Evolutionary conservation across 441 rosid genomes (phyloP).

Genomic region (Monsonia emarginata): DNA sequence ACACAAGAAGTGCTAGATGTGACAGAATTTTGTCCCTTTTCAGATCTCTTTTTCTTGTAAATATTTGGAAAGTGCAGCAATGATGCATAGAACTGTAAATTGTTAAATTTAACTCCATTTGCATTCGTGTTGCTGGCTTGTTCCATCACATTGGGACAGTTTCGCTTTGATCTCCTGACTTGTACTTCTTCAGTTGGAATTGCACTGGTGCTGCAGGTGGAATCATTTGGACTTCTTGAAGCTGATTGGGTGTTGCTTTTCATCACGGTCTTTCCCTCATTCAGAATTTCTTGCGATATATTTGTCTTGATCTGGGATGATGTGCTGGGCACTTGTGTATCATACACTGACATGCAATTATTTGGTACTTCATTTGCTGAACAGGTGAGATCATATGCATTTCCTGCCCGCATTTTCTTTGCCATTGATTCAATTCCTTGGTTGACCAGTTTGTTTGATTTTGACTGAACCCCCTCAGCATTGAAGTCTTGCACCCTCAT

Average conservation of each 20-base stretch:
- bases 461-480: conserved; percentile 18
- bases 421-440: conserved; percentile 29
- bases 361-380: conserved; percentile 24
- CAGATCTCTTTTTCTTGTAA: conserved; percentile 41
- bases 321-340: conserved; percentile 31
- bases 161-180: conserved; percentile 27
- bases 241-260: conserved; percentile 20
- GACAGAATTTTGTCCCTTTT: conserved; percentile 29
- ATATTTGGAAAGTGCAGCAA: conserved; percentile 25
- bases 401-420: conserved; percentile 24
- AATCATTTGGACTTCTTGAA: conserved; percentile 18
- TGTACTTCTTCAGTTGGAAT: conserved; percentile 20
- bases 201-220: conserved; percentile 20
- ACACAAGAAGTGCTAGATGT: conserved; percentile 26
- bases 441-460: conserved; percentile 21
- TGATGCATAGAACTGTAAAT: conserved; percentile 28
- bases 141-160: conserved; percentile 15
- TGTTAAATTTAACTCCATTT: conserved; percentile 30
- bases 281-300: conserved; percentile 16
- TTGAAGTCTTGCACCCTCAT: conserved; percentile 21
- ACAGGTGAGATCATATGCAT: conserved; percentile 18
- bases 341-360: conserved; percentile 21
- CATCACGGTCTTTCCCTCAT: conserved; percentile 10
- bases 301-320: conserved; percentile 28
- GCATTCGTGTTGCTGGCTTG: conserved; percentile 28